Conservation (phyloP, 1,284 basidiomycete species). For the Trichosporon faecale region DNA sequence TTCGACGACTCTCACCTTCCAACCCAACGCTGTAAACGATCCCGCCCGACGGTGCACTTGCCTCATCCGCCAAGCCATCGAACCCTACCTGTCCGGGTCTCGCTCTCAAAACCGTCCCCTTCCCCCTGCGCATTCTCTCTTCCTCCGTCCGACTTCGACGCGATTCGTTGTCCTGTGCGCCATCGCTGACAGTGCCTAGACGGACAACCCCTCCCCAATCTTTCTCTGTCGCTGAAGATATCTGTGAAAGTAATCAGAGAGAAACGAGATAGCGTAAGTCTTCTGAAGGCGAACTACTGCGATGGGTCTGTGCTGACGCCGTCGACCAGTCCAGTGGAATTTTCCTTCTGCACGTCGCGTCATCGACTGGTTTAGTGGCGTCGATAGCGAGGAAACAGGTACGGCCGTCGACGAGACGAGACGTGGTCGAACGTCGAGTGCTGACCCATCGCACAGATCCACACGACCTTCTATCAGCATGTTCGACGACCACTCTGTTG, state of each 20-base stretch:
- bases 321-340: not conserved
- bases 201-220: not conserved
- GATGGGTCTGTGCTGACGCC: slow-evolving; percentile 7
- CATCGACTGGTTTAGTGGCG: slow-evolving; percentile 6
- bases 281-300: not conserved
- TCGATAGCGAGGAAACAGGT: slow-evolving; percentile 6
- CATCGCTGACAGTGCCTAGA: slow-evolving; percentile 3
- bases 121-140: not conserved
- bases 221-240: not conserved
- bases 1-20: not conserved
- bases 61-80: slow-evolving; percentile 3
- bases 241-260: not conserved
- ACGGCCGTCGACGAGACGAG: not conserved
- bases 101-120: not conserved
- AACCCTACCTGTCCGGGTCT: not conserved
- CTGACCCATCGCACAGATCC: slow-evolving; percentile 9
- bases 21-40: not conserved
- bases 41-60: slow-evolving; percentile 1
- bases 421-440: not conserved
- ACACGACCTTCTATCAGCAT: not conserved
- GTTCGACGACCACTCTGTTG: slow-evolving; percentile 2
- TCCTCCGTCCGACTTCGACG: not conserved
- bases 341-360: slow-evolving; percentile 5
- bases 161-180: not conserved
- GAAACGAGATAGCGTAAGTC: not conserved